Evolutionary conservation across 2,329 filamentous ascomycete genomes (phyloP).

Genomic region (Neocucurbitaria cava): DNA sequence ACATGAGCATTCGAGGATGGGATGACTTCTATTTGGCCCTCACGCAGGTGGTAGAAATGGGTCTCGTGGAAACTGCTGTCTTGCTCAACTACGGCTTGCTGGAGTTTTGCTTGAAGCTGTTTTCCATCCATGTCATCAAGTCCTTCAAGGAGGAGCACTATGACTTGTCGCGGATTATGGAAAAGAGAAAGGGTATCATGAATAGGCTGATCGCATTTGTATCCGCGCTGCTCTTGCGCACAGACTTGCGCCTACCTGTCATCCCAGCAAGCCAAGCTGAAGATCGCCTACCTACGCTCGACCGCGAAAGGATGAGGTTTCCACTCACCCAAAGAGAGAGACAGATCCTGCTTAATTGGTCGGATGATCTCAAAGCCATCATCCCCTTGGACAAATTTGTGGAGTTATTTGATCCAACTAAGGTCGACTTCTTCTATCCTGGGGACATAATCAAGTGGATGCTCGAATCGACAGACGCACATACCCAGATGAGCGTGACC

Average conservation of each 20-base stretch:
- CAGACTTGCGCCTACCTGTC: constrained; percentile 29
- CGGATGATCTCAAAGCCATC: constrained; percentile 37
- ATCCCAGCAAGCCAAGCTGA: constrained; percentile 5
- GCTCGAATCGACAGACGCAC: constrained; percentile 26
- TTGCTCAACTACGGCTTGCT: constrained; percentile 38
- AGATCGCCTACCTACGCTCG: constrained; percentile 29
- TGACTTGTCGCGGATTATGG: constrained; percentile 37
- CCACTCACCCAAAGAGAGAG: constrained; percentile 35
- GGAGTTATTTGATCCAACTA: constrained; percentile 41
- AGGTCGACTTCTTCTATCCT: constrained; percentile 41
- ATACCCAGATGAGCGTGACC: constrained; percentile 23
- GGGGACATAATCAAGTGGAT: constrained; percentile 45
- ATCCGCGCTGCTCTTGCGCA: constrained; percentile 33
- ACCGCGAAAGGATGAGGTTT: constrained; percentile 33
- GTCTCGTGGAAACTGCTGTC: constrained; percentile 34
- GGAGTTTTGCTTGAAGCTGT: constrained; percentile 35
- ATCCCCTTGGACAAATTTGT: constrained; percentile 46
- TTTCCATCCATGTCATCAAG: constrained; percentile 36
- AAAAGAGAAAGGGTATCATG: constrained; percentile 41
- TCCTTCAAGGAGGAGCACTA: constrained; percentile 16
- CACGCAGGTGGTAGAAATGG: constrained; percentile 37
- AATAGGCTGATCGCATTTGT: constrained; percentile 42
- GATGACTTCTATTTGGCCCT: constrained; percentile 46
- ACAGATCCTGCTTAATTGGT: constrained; percentile 31
- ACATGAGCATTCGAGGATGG: constrained; percentile 37